Conservation (phyloP, 768 basidiomycete species). For the Amanita pseudoporphyria region DNA sequence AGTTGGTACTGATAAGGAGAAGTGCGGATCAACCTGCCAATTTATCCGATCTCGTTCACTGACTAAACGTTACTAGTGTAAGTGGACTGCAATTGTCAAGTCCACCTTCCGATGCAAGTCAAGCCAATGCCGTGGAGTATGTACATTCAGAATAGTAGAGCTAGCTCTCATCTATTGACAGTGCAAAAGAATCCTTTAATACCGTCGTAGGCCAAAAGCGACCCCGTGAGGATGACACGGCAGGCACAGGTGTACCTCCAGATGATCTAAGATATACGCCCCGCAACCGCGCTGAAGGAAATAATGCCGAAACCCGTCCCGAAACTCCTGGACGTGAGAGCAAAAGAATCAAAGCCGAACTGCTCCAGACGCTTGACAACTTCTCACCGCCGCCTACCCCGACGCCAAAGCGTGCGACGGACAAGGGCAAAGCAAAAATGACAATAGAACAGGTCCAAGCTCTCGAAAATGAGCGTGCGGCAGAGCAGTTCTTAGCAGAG, state of each 20-base stretch:
- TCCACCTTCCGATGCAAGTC: not conserved
- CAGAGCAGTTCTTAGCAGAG: not conserved
- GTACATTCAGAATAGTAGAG: not conserved
- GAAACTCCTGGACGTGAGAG: not conserved
- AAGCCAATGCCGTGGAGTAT: not conserved
- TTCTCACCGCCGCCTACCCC: constrained; percentile 1
- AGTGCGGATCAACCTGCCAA: not conserved
- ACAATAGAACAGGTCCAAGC: constrained; percentile 9
- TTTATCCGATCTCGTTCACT: not conserved
- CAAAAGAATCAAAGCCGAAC: not conserved
- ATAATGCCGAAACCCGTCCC: constrained; percentile 1
- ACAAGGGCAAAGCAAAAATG: constrained; percentile 15
- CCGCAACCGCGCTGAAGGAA: constrained; percentile 2
- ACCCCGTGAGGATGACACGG: not conserved
- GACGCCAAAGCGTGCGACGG: not conserved
- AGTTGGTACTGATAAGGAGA: not conserved
- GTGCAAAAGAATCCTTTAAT: not conserved
- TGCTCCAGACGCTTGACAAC: not conserved
- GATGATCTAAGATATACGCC: no score
- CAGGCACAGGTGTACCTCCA: not conserved
- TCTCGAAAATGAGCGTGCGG: constrained; percentile 3
- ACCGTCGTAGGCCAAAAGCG: not conserved
- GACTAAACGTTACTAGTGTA: not conserved
- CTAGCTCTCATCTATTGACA: not conserved
- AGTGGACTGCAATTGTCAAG: no score